Conservation (phyloP, 78 protist species). For the Tieghemostelium lacteum region DNA sequence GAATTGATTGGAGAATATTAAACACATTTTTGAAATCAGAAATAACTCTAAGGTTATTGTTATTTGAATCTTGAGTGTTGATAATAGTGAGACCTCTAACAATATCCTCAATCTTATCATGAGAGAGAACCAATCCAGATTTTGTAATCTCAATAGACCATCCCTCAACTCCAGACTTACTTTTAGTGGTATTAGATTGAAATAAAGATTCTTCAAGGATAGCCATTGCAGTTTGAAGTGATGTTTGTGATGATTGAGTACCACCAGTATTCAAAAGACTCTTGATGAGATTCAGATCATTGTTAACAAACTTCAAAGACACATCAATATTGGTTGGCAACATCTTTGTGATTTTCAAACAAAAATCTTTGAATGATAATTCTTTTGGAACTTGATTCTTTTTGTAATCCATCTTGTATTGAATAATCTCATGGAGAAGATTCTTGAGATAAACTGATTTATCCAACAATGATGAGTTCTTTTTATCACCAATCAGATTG, state of each 20-base stretch:
- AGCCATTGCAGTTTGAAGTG: background rate
- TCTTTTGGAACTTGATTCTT: too few relatives aligned
- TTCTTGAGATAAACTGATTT: background rate
- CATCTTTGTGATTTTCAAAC: too few relatives aligned
- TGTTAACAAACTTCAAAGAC: background rate
- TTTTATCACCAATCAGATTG: background rate
- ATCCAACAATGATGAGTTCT: background rate
- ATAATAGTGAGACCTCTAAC: conserved; percentile 1
- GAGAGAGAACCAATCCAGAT: background rate
- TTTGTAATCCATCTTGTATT: background rate
- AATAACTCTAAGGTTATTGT: background rate
- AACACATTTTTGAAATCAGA: background rate
- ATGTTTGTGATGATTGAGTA: background rate
- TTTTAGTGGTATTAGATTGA: background rate
- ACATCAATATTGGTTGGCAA: too few relatives aligned
- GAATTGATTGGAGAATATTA: background rate
- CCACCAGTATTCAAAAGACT: background rate
- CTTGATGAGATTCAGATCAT: background rate
- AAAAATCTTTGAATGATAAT: too few relatives aligned
- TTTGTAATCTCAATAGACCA: background rate
- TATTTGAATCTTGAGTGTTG: background rate
- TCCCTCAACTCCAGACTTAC: background rate
- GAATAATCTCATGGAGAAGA: background rate
- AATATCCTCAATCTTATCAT: conserved; percentile 8
- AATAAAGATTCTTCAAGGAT: background rate